Evolutionary conservation across 345 rosid species (phyloP).

Genomic region (Dimocarpus longan): DNA sequence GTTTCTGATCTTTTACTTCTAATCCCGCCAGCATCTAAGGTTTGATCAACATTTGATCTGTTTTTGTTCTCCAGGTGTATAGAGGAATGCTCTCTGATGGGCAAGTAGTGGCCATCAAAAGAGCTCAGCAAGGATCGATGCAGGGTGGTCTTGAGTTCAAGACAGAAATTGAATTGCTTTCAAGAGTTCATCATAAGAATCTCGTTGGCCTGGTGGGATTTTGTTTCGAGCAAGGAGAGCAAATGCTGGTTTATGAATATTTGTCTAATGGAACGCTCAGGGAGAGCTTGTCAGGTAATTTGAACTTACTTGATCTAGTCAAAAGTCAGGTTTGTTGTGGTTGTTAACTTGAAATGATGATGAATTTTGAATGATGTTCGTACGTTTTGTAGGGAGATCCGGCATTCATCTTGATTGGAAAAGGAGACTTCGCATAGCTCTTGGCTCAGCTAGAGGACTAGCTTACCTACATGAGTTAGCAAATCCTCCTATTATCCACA

Average conservation of each 20-base stretch:
- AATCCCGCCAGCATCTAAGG: neutral
- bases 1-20: neutral
- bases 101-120: slow-evolving; percentile 77
- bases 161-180: slow-evolving; percentile 93
- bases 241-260: slow-evolving; percentile 85
- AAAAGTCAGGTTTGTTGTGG: neutral
- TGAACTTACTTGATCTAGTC: neutral
- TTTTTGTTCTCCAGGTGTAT: slow-evolving; percentile 56
- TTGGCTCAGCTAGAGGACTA: slow-evolving; percentile 92
- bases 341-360: neutral
- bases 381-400: slow-evolving; percentile 54
- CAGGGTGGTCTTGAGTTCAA: slow-evolving; percentile 96
- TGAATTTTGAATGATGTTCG: neutral
- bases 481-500: slow-evolving; percentile 92
- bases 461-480: slow-evolving; percentile 98
- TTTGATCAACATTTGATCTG: neutral
- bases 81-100: slow-evolving; percentile 81
- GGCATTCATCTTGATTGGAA: slow-evolving; percentile 81
- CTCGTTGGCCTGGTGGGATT: slow-evolving; percentile 90
- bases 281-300: slow-evolving; percentile 76
- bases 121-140: slow-evolving; percentile 90
- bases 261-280: slow-evolving; percentile 85
- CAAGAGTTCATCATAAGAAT: slow-evolving; percentile 95
- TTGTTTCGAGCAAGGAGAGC: slow-evolving; percentile 90
- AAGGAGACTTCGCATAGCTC: slow-evolving; percentile 80